These are phyloP conservation scores for Tilletia indica DNA, from an alignment of 1,284 basidiomycete genomes.

Conservation along the genomic window DNA sequence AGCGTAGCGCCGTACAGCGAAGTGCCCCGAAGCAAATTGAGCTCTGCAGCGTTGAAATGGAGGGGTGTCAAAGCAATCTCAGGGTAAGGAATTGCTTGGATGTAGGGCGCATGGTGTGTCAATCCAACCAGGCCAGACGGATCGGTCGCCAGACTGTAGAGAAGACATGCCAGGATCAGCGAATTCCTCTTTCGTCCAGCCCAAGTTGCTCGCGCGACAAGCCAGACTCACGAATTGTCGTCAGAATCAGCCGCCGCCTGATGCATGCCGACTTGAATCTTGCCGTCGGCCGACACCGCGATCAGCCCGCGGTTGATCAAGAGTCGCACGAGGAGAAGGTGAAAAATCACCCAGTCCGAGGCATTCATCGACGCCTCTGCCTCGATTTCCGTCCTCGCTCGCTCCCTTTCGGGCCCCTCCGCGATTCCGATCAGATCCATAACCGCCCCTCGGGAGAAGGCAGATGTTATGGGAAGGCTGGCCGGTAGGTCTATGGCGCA, in stretches of 20 bases:
- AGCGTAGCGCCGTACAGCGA: constrained; percentile 5
- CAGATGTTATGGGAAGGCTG: not conserved
- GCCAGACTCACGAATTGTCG: not conserved
- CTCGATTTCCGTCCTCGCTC: not conserved
- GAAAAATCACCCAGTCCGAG: constrained; percentile 6
- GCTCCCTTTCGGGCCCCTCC: not conserved
- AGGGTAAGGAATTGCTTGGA: constrained; percentile 8
- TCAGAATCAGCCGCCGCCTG: too few relatives aligned
- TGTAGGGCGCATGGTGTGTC: not conserved
- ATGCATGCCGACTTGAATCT: not conserved
- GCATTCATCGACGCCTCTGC: not conserved
- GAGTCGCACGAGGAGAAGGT: constrained; percentile 9
- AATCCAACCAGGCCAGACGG: not conserved
- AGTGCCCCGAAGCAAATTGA: constrained; percentile 7
- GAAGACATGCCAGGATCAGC: too few relatives aligned
- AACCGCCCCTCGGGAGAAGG: not conserved
- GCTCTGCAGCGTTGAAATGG: constrained; percentile 4
- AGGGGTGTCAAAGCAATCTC: constrained; percentile 6
- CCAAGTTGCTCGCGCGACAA: not conserved
- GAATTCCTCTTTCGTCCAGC: not conserved
- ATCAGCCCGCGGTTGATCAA: not conserved
- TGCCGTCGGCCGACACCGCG: not conserved
- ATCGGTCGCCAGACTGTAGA: not conserved
- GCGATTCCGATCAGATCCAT: not conserved
- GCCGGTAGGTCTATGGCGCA: constrained; percentile 8